phyloP scores from a whole-genome alignment of 2,329 filamentous ascomycete species.

The Periconia sp. region DNA sequence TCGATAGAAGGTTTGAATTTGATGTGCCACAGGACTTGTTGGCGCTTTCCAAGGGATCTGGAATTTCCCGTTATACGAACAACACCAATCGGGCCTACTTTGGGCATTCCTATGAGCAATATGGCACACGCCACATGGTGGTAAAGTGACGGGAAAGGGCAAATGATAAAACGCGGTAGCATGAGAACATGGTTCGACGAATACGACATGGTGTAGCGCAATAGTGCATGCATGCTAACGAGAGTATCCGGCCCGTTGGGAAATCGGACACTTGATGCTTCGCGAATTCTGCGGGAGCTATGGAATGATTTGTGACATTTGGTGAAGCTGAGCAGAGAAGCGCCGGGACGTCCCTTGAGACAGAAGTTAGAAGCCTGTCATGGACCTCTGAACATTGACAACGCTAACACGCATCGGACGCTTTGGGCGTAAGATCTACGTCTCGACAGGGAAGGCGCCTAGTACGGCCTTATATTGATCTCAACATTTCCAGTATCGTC shows the following conservation, averaged over 20 bases:
- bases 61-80: neutral
- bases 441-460: neutral
- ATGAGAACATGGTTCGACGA: neutral
- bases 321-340: neutral
- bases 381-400: neutral
- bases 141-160: neutral
- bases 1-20: too few species aligned
- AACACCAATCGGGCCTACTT: neutral
- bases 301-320: neutral
- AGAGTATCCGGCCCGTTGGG: neutral
- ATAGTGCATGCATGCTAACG: neutral
- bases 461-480: neutral
- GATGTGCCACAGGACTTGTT: too few species aligned
- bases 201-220: neutral
- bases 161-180: too few species aligned
- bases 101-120: neutral
- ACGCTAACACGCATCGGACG: neutral
- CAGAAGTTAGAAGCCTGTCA: neutral
- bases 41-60: too few species aligned
- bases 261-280: neutral
- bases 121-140: neutral
- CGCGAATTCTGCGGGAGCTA: neutral
- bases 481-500: too few species aligned
- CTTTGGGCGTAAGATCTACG: neutral
- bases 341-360: neutral